Conservation (phyloP, 164 flowering plant genomes). For the Macadamia tetraphylla region DNA sequence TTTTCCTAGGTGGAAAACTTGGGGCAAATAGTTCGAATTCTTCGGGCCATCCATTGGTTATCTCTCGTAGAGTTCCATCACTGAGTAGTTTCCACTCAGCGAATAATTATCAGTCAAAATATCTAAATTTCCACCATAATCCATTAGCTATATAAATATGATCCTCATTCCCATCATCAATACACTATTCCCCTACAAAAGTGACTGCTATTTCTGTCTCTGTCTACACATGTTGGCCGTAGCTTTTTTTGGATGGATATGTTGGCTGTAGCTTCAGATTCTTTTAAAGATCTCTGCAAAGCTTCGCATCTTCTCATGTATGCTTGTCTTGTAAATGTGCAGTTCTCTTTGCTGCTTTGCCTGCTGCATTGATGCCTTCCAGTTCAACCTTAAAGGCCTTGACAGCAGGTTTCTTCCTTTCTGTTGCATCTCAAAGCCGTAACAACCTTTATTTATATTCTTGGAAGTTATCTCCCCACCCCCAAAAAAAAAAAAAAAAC, state of each 20-base stretch:
- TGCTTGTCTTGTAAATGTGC: constrained; percentile 39
- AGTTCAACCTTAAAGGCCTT: constrained; percentile 48
- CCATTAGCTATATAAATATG: no score
- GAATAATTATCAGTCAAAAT: constrained; percentile 26
- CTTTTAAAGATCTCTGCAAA: constrained; percentile 43
- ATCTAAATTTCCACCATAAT: no score
- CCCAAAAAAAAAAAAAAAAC: no score
- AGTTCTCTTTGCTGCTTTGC: constrained; percentile 48
- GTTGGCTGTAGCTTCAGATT: constrained; percentile 39
- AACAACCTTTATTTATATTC: constrained; percentile 1
- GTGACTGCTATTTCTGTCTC: constrained; percentile 50
- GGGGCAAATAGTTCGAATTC: constrained; percentile 39
- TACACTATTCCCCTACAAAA: constrained; percentile 24
- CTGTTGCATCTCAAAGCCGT: constrained; percentile 46
- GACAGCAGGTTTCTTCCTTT: constrained; percentile 28
- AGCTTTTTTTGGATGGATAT: no score
- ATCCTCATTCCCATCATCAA: constrained; percentile 23
- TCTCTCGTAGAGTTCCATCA: constrained; percentile 58
- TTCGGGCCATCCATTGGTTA: constrained; percentile 60
- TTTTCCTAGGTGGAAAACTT: constrained; percentile 54
- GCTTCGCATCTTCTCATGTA: constrained; percentile 46
- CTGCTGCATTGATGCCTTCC: constrained; percentile 37
- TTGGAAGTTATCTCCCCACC: not conserved
- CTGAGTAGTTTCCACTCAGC: constrained; percentile 48
- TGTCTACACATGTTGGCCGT: constrained; percentile 35